These are phyloP conservation scores for Leccinum solheimii DNA, from an alignment of 1,284 basidiomycete genomes.

Conservation along the genomic window DNA sequence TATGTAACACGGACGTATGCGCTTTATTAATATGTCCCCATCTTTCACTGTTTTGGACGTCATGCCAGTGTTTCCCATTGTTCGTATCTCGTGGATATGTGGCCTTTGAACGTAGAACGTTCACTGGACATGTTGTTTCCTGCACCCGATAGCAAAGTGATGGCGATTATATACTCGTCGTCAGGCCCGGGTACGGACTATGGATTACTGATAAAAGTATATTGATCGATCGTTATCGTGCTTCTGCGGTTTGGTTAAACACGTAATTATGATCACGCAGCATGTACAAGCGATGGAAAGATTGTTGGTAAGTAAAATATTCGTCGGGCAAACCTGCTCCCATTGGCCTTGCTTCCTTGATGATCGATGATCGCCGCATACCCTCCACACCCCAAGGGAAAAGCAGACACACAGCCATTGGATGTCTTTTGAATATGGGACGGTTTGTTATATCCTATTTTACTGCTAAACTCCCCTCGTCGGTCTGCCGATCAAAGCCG, in stretches of 20 bases:
- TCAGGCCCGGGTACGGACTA: conserved; percentile 5
- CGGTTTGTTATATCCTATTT: neutral
- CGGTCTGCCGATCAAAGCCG: conserved; percentile 48
- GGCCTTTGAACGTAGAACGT: conserved; percentile 17
- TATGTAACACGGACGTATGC: conserved; percentile 23
- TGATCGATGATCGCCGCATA: neutral
- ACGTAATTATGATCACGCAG: neutral
- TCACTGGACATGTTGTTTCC: neutral
- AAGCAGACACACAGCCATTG: conserved; percentile 29
- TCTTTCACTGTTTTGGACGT: neutral
- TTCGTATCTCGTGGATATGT: conserved; percentile 3
- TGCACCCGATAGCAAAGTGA: neutral
- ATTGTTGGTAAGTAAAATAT: conserved; percentile 1
- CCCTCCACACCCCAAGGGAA: neutral
- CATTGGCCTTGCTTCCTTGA: neutral
- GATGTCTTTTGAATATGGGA: conserved; percentile 43
- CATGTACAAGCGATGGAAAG: neutral
- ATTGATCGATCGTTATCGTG: conserved; percentile 15
- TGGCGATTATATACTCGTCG: conserved; percentile 6
- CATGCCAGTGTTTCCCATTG: neutral
- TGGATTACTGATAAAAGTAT: conserved; percentile 4
- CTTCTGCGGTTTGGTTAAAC: neutral
- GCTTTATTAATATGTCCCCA: conserved; percentile 1
- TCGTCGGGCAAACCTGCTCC: conserved; percentile 1
- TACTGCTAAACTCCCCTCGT: conserved; percentile 41